Percentiles rank a stretch among this genome's conserved stretches.
Conservation (phyloP, 1,284 basidiomycete genomes). For the Microbotryomycetes sp. region DNA sequence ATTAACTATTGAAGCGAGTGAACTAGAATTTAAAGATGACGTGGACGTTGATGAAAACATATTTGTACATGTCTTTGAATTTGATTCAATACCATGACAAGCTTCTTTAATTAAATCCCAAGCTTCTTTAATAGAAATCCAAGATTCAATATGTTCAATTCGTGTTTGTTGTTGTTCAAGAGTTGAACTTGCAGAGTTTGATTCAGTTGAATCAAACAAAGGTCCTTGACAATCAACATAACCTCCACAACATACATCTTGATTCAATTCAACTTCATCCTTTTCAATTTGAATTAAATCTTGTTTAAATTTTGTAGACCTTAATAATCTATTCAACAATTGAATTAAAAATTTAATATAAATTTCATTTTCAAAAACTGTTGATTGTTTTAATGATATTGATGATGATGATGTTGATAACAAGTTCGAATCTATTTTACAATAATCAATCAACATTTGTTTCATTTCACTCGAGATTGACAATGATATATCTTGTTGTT, state of each 20-base stretch:
- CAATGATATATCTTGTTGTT: too few relatives aligned
- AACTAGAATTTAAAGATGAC: not conserved
- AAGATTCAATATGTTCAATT: too few relatives aligned
- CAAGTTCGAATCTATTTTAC: too few relatives aligned
- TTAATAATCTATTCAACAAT: not conserved
- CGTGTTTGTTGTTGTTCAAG: too few relatives aligned
- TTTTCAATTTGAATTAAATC: too few relatives aligned
- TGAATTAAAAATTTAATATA: not conserved
- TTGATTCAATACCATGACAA: not conserved
- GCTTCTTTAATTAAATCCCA: not conserved
- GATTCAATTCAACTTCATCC: too few relatives aligned
- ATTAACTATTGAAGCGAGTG: not conserved
- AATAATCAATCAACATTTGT: too few relatives aligned
- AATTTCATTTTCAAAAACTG: too few relatives aligned
- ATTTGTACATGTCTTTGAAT: not conserved
- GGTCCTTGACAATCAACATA: not conserved
- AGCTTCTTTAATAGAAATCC: not conserved
- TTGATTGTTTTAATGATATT: too few relatives aligned
- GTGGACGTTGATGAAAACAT: not conserved
- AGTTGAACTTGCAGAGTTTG: not conserved
- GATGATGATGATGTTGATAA: too few relatives aligned
- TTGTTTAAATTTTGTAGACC: too few relatives aligned
- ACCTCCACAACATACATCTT: not conserved
- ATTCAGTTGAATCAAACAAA: not conserved
- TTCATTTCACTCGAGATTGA: too few relatives aligned